Evolutionary conservation across 2,329 filamentous ascomycete genomes (phyloP), one percentile per base, ranked within the genome.

Genomic region (Juglanconis sp.): DNA sequence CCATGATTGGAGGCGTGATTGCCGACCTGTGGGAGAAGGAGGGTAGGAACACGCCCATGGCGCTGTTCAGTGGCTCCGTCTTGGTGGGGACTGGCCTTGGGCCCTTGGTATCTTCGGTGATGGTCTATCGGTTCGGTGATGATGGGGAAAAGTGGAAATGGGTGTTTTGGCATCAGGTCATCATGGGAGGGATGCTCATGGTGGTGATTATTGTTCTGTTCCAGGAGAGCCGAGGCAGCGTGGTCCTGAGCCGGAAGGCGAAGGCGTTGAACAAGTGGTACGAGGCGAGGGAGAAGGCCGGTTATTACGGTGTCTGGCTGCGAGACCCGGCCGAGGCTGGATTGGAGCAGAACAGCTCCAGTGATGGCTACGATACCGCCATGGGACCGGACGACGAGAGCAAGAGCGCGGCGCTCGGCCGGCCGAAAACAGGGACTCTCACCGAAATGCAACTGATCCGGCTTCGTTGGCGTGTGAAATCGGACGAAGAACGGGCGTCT

Each of bases 1-100:
- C 91, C 30, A 93, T 96, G 82, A 89, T 96, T 0, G 93, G 93
- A n/a, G 93, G 93, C 3, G 90, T 97, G 4, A 88, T 97, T 46
- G 89, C 89, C 54, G 93, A 97, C 69, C 84, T 96, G 61, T 96
- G 92, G 76, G 84, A 88, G 52, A 86, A 90, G 9, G 77, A 90
- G 61, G 87, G 90, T 49, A 81, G 94, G 38, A 96, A 97, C 68
- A 92, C 89, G 0, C 90, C 93, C 0, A 96, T 97, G 94, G 88
- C 91, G 0, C 71, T 96, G 0, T 97, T 96, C 72, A 89, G 89
- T n/a, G 91, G 89, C 0, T 79, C 81, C 3, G 92, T 92, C 0
- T 77, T 97, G 0, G 81, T 89, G 9, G 94, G 92, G 0, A 96
- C 92, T 0, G 92, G 92, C 0, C 76, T 89, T 1, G 93, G 92